Evolutionary conservation across 495 filamentous ascomycete genomes (phyloP).

Genomic region (Penicillium taxi): DNA sequence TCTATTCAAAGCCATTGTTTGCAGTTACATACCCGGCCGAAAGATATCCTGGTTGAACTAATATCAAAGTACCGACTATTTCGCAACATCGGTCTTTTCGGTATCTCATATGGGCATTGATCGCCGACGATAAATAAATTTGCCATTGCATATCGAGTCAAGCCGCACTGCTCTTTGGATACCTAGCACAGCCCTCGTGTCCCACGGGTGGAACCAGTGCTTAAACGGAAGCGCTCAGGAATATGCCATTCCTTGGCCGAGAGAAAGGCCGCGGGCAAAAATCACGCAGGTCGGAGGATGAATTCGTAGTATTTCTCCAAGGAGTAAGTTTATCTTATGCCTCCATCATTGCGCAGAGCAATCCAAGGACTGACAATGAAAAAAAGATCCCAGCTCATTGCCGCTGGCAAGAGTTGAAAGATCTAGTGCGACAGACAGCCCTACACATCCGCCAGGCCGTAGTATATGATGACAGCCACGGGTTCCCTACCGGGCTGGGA

Average conservation of each 20-base stretch:
- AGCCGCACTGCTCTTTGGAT: too few relatives aligned
- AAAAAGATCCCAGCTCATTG: conserved; percentile 39
- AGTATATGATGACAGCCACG: conserved; percentile 41
- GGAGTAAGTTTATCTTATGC: conserved; percentile 20
- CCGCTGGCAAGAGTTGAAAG: conserved; percentile 44
- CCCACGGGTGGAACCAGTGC: background rate
- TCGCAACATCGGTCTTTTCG: conserved; percentile 9
- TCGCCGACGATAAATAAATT: background rate
- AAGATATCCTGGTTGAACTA: conserved; percentile 12
- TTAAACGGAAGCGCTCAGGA: conserved; percentile 1
- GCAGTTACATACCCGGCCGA: conserved; percentile 9
- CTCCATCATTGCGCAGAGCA: background rate
- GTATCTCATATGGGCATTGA: background rate
- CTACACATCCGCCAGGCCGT: conserved; percentile 42
- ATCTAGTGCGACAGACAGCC: conserved; percentile 40
- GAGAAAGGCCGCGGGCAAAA: conserved; percentile 27
- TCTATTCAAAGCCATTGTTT: conserved; percentile 1
- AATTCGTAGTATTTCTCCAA: conserved; percentile 42
- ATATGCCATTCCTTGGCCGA: conserved; percentile 27
- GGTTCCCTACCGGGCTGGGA: conserved; percentile 38
- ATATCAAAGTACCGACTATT: conserved; percentile 9
- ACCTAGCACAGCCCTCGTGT: too few relatives aligned
- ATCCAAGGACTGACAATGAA: too few relatives aligned
- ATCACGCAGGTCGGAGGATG: conserved; percentile 34
- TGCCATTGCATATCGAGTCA: too few relatives aligned